A percentile compares a stretch with the other conserved stretches of the same genome.
Conservation (phyloP, 345 rosid species). For the Heritiera littoralis region DNA sequence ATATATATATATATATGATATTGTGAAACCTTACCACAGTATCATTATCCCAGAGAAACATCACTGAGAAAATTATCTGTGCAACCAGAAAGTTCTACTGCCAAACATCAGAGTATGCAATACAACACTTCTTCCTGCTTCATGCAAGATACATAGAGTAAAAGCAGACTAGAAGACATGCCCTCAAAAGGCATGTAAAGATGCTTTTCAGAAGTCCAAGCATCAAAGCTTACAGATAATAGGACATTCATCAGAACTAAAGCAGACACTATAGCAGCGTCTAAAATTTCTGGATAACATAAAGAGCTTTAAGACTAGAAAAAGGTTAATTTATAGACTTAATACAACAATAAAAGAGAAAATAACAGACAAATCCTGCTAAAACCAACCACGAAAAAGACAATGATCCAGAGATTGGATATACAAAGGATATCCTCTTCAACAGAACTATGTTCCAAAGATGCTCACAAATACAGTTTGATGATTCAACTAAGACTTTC, state of each 20-base stretch:
- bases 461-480: neutral
- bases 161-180: neutral
- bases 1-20: neutral
- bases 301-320: neutral
- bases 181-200: neutral
- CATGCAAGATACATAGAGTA: neutral
- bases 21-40: neutral
- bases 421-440: neutral
- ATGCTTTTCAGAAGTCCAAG: neutral
- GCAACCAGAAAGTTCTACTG: neutral
- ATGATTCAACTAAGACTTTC: neutral
- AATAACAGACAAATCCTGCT: neutral
- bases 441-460: neutral
- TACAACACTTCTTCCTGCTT: neutral
- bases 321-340: neutral
- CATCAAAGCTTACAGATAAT: neutral
- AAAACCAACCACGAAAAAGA: neutral
- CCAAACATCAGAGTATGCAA: slow-evolving; percentile 7
- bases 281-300: neutral
- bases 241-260: neutral
- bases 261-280: neutral
- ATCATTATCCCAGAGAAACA: neutral
- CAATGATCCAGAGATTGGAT: neutral
- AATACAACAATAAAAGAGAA: neutral
- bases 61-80: neutral